A percentile compares a stretch with the other conserved stretches of the same genome.
phyloP scores from a whole-genome alignment of 2,329 filamentous ascomycete species.

The Talaromyces verruculosus region DNA sequence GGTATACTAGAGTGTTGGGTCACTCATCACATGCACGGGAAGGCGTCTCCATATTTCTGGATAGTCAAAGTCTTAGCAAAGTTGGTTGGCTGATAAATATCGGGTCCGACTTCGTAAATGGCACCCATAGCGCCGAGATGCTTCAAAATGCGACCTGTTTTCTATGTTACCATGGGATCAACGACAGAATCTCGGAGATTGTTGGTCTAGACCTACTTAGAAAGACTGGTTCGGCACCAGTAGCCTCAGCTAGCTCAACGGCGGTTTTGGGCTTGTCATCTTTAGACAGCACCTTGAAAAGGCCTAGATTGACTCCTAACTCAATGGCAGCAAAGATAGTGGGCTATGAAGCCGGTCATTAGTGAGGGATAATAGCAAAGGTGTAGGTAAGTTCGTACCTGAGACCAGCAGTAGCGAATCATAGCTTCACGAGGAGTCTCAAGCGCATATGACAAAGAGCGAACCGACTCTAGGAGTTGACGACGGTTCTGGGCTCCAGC shows the following conservation, averaged over 20 bases:
- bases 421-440: conserved; percentile 34
- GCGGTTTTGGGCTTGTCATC: conserved; percentile 24
- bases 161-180: conserved; percentile 27
- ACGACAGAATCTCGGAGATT: no score
- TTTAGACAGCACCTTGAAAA: conserved; percentile 22
- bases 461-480: conserved; percentile 29
- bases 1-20: not conserved
- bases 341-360: not conserved
- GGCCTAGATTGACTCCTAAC: conserved; percentile 21
- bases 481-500: conserved; percentile 24
- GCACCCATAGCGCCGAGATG: conserved; percentile 44
- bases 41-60: conserved; percentile 27
- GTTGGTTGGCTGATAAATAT: conserved; percentile 29
- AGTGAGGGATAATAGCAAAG: not conserved
- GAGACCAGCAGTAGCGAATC: conserved; percentile 30
- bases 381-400: conserved; percentile 23
- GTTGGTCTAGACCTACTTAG: conserved; percentile 22
- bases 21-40: conserved; percentile 30
- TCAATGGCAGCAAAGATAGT: conserved; percentile 24
- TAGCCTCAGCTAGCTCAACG: conserved; percentile 21
- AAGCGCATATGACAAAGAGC: conserved; percentile 29
- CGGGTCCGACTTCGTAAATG: conserved; percentile 29
- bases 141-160: conserved; percentile 35
- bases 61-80: conserved; percentile 31
- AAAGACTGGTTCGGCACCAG: conserved; percentile 22